Base-by-base conservation (phyloP, 2,329 filamentous ascomycete species). In the Salinomyces thailandicus region DNA sequence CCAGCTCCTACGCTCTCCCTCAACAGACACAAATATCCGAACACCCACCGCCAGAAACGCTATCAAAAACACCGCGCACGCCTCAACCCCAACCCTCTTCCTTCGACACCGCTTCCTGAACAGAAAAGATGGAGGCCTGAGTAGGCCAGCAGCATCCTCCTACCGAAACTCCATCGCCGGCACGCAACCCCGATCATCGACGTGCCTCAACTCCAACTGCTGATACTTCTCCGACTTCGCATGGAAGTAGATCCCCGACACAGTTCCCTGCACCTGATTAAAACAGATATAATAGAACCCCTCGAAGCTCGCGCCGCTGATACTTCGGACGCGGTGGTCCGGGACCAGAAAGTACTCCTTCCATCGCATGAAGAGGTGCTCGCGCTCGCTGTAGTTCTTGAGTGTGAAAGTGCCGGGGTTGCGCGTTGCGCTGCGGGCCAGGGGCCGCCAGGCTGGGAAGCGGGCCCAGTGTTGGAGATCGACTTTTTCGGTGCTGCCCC, bases 231-330 rank as follows among this genome's bases (percentile, higher is more conserved):
- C 89, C 64, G 87, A 96, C 67, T 93, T 94, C 9, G 85, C 83
- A 64, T 98, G 91, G 60, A 94, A 98, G 63, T 98, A 98, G 40
- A 96, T 94, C 13, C 91, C 91, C 54, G 78, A 87, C 27, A 98
- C 82, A 45, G 74, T 79, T 5, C 89, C 91, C 45, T 79, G 75
- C 33, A 85, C 67, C 62, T 96, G 89, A 60, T 96, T 94, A 67
- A 96, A 96, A 65, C 87, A 95, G 48, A 98, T 96, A 56, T 98
- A 98, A 60, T 96, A 98, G 59, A 98, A 98, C 0, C 91, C 91
- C 57, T 98, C 91, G 42, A 96, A 98, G 55, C 89, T 96, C 5
- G 91, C 91, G 13, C 91, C 91, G 20, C 78, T 83, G 43, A 98
- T 94, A 8, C 84, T 93, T 43, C 81, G 75, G 14, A 96, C 86